A percentile compares a stretch with the other conserved stretches of the same genome.
Conservation (phyloP, 1,284 basidiomycete genomes). For the Sanghuangporus sanghuang region DNA sequence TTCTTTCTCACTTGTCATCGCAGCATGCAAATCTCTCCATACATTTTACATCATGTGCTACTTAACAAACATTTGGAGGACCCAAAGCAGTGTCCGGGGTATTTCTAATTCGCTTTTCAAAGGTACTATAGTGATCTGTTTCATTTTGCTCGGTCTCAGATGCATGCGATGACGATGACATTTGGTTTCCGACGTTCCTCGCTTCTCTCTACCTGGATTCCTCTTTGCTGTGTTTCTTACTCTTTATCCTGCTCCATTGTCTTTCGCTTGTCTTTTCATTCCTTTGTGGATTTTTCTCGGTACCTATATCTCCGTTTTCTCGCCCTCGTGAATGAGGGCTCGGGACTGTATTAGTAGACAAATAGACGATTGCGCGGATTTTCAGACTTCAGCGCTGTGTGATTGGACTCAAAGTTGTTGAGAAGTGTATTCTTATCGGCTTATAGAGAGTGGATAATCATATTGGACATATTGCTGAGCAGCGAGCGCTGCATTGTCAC, state of each 20-base stretch:
- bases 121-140: slow-evolving; percentile 10
- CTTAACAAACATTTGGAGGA: slow-evolving; percentile 14
- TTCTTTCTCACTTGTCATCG: background rate
- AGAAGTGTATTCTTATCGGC: background rate
- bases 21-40: slow-evolving; percentile 8
- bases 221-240: slow-evolving; percentile 4
- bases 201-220: background rate
- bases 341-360: slow-evolving; percentile 3
- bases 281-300: background rate
- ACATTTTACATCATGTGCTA: slow-evolving; percentile 8
- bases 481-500: background rate
- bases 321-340: background rate
- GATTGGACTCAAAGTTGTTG: background rate
- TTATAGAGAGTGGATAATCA: background rate
- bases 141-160: slow-evolving; percentile 1
- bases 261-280: slow-evolving; percentile 3
- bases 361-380: background rate
- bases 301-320: background rate
- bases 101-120: slow-evolving; percentile 14
- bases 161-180: background rate
- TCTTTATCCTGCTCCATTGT: background rate
- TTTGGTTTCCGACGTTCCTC: slow-evolving; percentile 3
- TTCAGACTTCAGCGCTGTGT: background rate
- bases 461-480: no score
- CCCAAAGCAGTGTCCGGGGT: slow-evolving; percentile 1